Evolutionary conservation across 2,329 filamentous ascomycete species (phyloP).

Genomic region (Catunica adiposa): DNA sequence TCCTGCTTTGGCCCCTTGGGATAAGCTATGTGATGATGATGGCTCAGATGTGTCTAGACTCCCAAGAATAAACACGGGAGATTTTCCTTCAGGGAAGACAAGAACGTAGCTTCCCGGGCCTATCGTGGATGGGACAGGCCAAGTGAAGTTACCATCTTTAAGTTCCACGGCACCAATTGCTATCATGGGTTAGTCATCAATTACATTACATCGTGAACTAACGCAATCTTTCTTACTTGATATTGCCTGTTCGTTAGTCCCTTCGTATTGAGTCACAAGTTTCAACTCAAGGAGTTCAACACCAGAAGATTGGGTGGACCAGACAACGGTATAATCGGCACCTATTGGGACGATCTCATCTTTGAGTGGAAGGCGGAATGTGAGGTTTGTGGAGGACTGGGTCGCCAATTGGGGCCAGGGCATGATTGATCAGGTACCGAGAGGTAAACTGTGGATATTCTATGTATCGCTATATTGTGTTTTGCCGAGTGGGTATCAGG

Average conservation of each 20-base stretch:
- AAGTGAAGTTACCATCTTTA: slow-evolving; percentile 5
- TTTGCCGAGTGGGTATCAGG: no score
- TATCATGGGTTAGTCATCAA: slow-evolving; percentile 5
- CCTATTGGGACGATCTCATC: slow-evolving; percentile 8
- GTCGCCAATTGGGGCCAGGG: no score
- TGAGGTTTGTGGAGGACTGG: not conserved
- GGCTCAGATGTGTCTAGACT: slow-evolving; percentile 5
- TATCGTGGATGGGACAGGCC: slow-evolving; percentile 10
- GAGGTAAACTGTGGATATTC: no score
- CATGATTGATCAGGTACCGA: no score
- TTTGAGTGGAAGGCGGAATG: slow-evolving; percentile 3
- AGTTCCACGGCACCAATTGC: slow-evolving; percentile 5
- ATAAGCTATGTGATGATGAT: not conserved
- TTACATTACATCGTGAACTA: no score
- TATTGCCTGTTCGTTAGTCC: not conserved
- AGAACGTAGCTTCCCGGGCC: slow-evolving; percentile 11
- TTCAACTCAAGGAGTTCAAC: not conserved
- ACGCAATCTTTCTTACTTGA: not conserved
- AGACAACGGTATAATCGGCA: not conserved
- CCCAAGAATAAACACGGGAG: slow-evolving; percentile 11
- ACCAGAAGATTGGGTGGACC: not conserved
- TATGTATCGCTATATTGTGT: no score
- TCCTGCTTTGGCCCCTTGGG: slow-evolving; percentile 5
- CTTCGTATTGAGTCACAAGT: slow-evolving; percentile 4
- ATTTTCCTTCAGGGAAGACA: not conserved